phyloP scores from a whole-genome alignment of 352 stramenopile species.

The Pythium biforme region DNA sequence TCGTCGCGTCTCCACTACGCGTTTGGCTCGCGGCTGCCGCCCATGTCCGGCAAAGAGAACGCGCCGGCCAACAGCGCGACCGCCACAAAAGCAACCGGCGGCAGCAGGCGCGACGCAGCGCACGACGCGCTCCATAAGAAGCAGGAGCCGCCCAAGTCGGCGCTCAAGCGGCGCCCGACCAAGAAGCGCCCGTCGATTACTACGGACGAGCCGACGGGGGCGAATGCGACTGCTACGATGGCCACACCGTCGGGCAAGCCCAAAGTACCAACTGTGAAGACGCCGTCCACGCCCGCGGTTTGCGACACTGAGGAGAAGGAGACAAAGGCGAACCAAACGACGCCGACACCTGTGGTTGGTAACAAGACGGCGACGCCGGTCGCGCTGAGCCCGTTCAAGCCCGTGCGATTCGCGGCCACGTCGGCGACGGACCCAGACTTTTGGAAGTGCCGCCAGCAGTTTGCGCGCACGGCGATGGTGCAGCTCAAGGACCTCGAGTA shows the following conservation, averaged over 20 bases:
- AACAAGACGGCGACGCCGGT: neutral
- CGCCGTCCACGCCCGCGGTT: slow-evolving; percentile 2
- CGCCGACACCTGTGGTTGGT: too few relatives aligned
- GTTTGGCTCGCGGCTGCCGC: slow-evolving; percentile 21
- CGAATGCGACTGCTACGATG: too few relatives aligned
- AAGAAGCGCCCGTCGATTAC: slow-evolving; percentile 14
- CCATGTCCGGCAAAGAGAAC: slow-evolving; percentile 24
- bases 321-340: neutral
- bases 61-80: slow-evolving; percentile 1
- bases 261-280: neutral
- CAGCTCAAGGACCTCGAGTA: slow-evolving; percentile 41
- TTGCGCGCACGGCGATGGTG: slow-evolving; percentile 32
- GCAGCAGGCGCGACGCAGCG: slow-evolving; percentile 1
- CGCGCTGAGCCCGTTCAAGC: slow-evolving; percentile 13
- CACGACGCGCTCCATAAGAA: slow-evolving; percentile 13
- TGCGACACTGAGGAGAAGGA: neutral
- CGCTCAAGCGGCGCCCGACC: slow-evolving; percentile 14
- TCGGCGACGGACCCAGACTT: slow-evolving; percentile 33
- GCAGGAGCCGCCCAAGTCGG: slow-evolving; percentile 10
- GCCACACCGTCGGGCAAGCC: neutral
- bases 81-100: neutral
- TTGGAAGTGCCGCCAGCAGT: slow-evolving; percentile 38
- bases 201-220: neutral
- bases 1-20: slow-evolving; percentile 18
- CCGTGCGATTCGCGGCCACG: slow-evolving; percentile 19